These are phyloP conservation scores for Vitis rotundifolia DNA, from an alignment of 164 flowering plant species.

Conservation along the genomic window DNA sequence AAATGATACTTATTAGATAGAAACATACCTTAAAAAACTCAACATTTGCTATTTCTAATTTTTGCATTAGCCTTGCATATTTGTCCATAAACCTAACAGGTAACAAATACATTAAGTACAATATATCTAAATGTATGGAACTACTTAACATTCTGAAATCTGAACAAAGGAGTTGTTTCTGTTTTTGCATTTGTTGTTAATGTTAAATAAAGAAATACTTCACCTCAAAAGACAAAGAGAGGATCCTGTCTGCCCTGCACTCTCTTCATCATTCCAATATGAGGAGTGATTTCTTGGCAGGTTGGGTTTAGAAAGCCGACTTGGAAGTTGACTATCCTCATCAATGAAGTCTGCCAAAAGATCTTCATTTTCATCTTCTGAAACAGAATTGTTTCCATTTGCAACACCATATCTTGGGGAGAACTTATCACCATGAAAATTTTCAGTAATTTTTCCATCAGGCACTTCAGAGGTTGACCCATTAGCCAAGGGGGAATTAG, in stretches of 20 bases:
- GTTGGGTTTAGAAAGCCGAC: slow-evolving; percentile 69
- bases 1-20: not conserved
- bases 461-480: slow-evolving; percentile 37
- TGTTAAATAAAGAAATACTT: slow-evolving; percentile 7
- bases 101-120: slow-evolving; percentile 5
- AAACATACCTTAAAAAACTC: slow-evolving; percentile 84
- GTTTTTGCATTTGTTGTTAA: not conserved
- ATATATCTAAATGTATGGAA: not conserved
- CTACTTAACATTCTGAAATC: not conserved
- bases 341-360: slow-evolving; percentile 98
- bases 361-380: slow-evolving; percentile 97
- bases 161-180: not conserved
- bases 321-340: slow-evolving; percentile 99
- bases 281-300: slow-evolving; percentile 44
- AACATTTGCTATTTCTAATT: slow-evolving; percentile 74
- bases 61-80: slow-evolving; percentile 99
- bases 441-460: slow-evolving; percentile 30
- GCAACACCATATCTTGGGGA: slow-evolving; percentile 37
- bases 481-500: slow-evolving; percentile 29
- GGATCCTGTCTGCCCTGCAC: slow-evolving; percentile 82
- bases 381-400: slow-evolving; percentile 45
- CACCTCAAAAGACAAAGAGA: slow-evolving; percentile 91
- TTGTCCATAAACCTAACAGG: slow-evolving; percentile 83
- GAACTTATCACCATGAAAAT: slow-evolving; percentile 23
- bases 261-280: slow-evolving; percentile 54